Conservation (phyloP, 257 asterid genomes). For the Haberlea rhodopensis region DNA sequence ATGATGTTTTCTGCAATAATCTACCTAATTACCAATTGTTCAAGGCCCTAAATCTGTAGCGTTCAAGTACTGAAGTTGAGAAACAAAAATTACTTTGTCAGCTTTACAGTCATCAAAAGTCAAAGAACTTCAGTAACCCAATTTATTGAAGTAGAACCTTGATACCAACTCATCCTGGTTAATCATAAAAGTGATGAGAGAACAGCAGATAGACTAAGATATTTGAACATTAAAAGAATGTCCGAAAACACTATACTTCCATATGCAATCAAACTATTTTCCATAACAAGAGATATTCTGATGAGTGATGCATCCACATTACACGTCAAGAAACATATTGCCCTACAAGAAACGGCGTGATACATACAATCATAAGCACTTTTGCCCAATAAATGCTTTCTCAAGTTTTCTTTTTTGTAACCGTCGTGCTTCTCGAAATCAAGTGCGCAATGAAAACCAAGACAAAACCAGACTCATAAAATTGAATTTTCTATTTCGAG, state of each 20-base stretch:
- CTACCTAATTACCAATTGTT: no score
- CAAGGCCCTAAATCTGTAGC: constrained; percentile 2
- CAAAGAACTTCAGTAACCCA: constrained; percentile 5
- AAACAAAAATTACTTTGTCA: background rate
- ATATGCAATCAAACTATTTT: background rate
- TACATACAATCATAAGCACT: background rate
- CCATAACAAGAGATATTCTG: constrained; percentile 9
- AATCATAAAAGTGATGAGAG: background rate
- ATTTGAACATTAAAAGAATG: background rate
- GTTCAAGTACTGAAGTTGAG: constrained; percentile 2
- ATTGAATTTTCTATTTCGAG: constrained; percentile 13
- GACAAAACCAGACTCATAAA: constrained; percentile 1
- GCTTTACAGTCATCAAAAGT: background rate
- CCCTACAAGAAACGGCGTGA: background rate
- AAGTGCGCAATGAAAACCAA: constrained; percentile 7
- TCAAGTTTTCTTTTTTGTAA: background rate
- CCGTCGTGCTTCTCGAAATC: background rate
- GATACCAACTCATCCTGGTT: background rate
- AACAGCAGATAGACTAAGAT: background rate
- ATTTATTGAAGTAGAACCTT: background rate
- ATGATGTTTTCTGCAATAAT: background rate
- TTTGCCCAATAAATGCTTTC: constrained; percentile 10
- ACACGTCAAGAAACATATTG: constrained; percentile 14
- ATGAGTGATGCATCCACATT: background rate
- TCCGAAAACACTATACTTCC: background rate